Evolutionary conservation across 495 filamentous ascomycete genomes (phyloP).

Genomic region (Thermochaetoides thermophila): DNA sequence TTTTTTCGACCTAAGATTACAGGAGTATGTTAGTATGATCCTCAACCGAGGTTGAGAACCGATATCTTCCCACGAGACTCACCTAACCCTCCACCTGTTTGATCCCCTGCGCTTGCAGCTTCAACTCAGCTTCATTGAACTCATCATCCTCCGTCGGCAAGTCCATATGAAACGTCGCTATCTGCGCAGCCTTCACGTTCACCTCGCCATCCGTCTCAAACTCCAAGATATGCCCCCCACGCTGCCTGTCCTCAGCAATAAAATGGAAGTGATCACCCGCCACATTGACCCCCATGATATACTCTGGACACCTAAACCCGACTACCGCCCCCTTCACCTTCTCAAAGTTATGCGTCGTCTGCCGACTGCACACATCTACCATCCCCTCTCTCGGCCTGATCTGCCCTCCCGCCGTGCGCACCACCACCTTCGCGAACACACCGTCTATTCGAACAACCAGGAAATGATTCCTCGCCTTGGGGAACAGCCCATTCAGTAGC

Average conservation of each 20-base stretch:
- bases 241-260: constrained; percentile 25
- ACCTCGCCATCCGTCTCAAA: constrained; percentile 27
- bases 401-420: constrained; percentile 26
- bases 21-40: no score
- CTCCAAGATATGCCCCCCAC: constrained; percentile 35
- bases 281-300: constrained; percentile 33
- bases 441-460: constrained; percentile 26
- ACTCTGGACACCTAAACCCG: constrained; percentile 34
- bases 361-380: constrained; percentile 25
- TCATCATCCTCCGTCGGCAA: constrained; percentile 26
- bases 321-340: constrained; percentile 28
- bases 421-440: constrained; percentile 20
- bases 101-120: constrained; percentile 21
- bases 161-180: constrained; percentile 23
- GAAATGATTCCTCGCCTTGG: constrained; percentile 25
- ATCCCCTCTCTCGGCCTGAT: constrained; percentile 21
- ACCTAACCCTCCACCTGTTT: constrained; percentile 18
- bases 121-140: constrained; percentile 26
- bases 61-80: no score
- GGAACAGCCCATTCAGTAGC: constrained; percentile 22
- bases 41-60: no score
- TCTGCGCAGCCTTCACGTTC: constrained; percentile 17
- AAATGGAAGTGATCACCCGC: constrained; percentile 40
- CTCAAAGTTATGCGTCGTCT: constrained; percentile 22
- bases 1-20: no score